These are phyloP conservation scores for Epichloe sibirici DNA, from an alignment of 2,329 filamentous ascomycete species.

Conservation along the genomic window DNA sequence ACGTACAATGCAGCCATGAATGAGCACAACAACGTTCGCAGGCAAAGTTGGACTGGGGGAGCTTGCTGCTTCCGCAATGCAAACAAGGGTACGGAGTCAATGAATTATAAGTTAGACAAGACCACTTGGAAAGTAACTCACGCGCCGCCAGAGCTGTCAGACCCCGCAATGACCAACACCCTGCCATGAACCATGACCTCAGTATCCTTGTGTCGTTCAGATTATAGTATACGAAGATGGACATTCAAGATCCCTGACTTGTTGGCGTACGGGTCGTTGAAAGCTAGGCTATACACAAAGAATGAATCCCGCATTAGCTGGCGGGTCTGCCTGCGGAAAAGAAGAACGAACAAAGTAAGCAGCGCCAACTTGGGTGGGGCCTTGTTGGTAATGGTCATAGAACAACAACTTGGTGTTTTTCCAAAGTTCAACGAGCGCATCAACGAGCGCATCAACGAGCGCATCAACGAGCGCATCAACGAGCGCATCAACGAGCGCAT, in stretches of 20 bases:
- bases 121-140: conserved; percentile 23
- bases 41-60: background rate
- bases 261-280: background rate
- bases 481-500: too few relatives aligned
- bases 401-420: too few relatives aligned
- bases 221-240: background rate
- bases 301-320: background rate
- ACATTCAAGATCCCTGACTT: background rate
- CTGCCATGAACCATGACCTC: conserved; percentile 29
- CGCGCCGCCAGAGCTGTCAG: conserved; percentile 86
- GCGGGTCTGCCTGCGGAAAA: background rate
- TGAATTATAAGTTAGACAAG: too few relatives aligned
- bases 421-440: too few relatives aligned
- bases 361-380: background rate
- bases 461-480: too few relatives aligned
- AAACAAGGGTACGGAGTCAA: background rate
- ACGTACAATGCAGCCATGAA: too few relatives aligned
- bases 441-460: too few relatives aligned
- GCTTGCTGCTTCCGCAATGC: background rate
- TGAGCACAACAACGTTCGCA: too few relatives aligned
- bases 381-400: background rate
- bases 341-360: background rate
- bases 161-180: conserved; percentile 75
- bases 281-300: background rate
- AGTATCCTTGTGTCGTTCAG: background rate